phyloP scores from a whole-genome alignment of 1,284 basidiomycete genomes.

The Mycosarcoma mackinlayi region DNA sequence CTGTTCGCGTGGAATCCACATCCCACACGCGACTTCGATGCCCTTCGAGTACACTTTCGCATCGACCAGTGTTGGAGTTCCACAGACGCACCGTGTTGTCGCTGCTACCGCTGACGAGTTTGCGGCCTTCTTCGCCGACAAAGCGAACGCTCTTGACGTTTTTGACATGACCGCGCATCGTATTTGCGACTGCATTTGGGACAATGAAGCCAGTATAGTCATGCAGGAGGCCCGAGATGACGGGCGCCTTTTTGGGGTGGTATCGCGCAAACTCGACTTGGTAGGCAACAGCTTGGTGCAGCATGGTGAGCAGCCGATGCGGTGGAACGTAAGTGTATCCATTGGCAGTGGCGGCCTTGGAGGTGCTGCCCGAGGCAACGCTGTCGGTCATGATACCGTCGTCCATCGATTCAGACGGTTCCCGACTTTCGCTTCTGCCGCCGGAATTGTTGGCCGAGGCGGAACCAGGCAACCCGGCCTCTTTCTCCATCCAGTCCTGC shows the following conservation, averaged over 20 bases:
- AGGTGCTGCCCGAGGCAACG: slow-evolving; percentile 5
- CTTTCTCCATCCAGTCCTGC: slow-evolving; percentile 59
- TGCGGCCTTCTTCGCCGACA: slow-evolving; percentile 68
- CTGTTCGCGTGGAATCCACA: slow-evolving; percentile 64
- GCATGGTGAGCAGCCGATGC: slow-evolving; percentile 69
- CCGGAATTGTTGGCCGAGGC: slow-evolving; percentile 2
- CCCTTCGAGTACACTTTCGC: slow-evolving; percentile 65
- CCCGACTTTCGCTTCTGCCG: slow-evolving; percentile 10
- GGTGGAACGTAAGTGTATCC: slow-evolving; percentile 68
- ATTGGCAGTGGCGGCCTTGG: slow-evolving; percentile 7
- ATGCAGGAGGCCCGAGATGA: slow-evolving; percentile 61
- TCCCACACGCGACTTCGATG: slow-evolving; percentile 71
- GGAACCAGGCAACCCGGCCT: slow-evolving; percentile 39
- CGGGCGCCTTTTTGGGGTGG: slow-evolving; percentile 65
- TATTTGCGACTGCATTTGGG: slow-evolving; percentile 52
- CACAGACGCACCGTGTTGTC: slow-evolving; percentile 64
- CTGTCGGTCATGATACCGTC: slow-evolving; percentile 32
- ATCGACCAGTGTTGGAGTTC: slow-evolving; percentile 59
- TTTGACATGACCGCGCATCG: slow-evolving; percentile 69
- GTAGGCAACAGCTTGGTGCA: slow-evolving; percentile 71
- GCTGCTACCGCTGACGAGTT: slow-evolving; percentile 70
- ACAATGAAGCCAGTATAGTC: slow-evolving; percentile 61
- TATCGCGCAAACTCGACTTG: slow-evolving; percentile 69
- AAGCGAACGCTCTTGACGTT: slow-evolving; percentile 71
- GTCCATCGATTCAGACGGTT: slow-evolving; percentile 29